Evolutionary conservation across 257 asterid species (phyloP).

Genomic region (Linaria vulgaris): DNA sequence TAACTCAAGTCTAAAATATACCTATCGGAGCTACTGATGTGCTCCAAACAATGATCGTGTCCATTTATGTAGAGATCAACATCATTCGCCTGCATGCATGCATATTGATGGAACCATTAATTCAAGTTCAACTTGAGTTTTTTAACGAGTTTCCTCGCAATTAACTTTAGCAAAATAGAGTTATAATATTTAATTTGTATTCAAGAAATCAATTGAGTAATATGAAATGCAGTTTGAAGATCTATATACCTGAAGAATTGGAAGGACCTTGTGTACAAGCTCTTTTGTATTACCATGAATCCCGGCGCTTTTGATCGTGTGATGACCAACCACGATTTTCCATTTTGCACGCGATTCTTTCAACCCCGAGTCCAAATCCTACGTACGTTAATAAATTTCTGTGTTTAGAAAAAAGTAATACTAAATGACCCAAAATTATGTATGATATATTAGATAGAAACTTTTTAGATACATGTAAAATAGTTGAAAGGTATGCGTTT

Average conservation of each 20-base stretch:
- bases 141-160: too few species aligned
- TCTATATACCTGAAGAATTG: slow-evolving; percentile 55
- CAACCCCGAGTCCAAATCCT: slow-evolving; percentile 62
- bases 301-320: slow-evolving; percentile 69
- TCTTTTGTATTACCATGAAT: slow-evolving; percentile 52
- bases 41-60: slow-evolving; percentile 54
- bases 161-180: too few species aligned
- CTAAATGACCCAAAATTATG: neutral
- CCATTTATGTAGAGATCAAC: slow-evolving; percentile 53
- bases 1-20: neutral
- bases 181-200: too few species aligned
- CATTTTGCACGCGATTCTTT: slow-evolving; percentile 58
- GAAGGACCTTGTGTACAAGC: slow-evolving; percentile 54
- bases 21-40: slow-evolving; percentile 40
- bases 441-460: neutral
- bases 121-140: neutral
- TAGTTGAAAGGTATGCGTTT: slow-evolving; percentile 40
- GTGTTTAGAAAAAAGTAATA: slow-evolving; percentile 1
- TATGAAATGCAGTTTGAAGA: too few species aligned
- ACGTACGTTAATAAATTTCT: slow-evolving; percentile 9
- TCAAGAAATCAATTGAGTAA: too few species aligned
- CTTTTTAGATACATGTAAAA: slow-evolving; percentile 36
- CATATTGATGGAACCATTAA: neutral
- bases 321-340: slow-evolving; percentile 79
- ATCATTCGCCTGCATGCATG: slow-evolving; percentile 32